These are phyloP conservation scores for Medicago ruthenica DNA, from an alignment of 306 rosid genomes.

Conservation along the genomic window DNA sequence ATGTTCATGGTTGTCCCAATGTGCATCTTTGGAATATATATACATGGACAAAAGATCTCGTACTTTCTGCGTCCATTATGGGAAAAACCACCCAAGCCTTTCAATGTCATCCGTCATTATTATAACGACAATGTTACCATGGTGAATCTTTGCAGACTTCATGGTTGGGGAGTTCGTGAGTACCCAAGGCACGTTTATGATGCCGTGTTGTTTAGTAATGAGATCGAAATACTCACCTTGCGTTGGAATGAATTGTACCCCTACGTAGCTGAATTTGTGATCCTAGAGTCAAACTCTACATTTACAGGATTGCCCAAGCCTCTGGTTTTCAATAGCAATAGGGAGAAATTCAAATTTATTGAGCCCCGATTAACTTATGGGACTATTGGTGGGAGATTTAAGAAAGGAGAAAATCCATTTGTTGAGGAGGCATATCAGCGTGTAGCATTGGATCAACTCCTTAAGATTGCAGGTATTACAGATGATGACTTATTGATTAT, in stretches of 20 bases:
- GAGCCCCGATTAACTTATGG: slow-evolving; percentile 86
- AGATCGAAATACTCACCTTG: slow-evolving; percentile 79
- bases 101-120: slow-evolving; percentile 81
- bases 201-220: slow-evolving; percentile 95
- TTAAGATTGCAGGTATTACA: slow-evolving; percentile 79
- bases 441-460: slow-evolving; percentile 88
- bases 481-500: slow-evolving; percentile 96
- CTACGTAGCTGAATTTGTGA: slow-evolving; percentile 80
- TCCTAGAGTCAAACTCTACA: slow-evolving; percentile 93
- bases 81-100: slow-evolving; percentile 90
- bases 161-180: slow-evolving; percentile 93
- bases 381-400: slow-evolving; percentile 75
- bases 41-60: slow-evolving; percentile 94
- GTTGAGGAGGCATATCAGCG: slow-evolving; percentile 95
- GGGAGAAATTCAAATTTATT: slow-evolving; percentile 67
- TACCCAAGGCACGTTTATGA: slow-evolving; percentile 92
- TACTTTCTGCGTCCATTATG: slow-evolving; percentile 94
- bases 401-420: slow-evolving; percentile 89
- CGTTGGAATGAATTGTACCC: slow-evolving; percentile 96
- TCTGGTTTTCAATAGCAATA: slow-evolving; percentile 60
- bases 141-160: slow-evolving; percentile 88
- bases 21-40: slow-evolving; percentile 66
- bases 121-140: slow-evolving; percentile 82
- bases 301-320: slow-evolving; percentile 85
- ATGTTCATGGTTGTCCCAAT: slow-evolving; percentile 69